phyloP scores from a whole-genome alignment of 2,329 filamentous ascomycete species.

The Pestalotiopsis sp. region DNA sequence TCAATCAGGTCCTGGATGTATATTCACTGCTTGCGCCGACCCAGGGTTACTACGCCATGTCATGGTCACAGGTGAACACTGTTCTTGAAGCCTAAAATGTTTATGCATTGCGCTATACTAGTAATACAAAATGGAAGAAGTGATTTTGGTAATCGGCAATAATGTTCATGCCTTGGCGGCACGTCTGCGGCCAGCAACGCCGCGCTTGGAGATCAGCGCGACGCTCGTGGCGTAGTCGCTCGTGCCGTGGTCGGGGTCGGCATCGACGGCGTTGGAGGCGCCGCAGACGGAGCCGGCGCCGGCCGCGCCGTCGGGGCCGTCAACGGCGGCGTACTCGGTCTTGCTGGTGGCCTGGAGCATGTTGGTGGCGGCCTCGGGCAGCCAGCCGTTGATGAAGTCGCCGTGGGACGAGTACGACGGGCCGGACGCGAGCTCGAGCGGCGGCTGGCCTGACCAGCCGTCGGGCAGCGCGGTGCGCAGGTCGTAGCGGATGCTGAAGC shows the following conservation, averaged over 20 bases:
- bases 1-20: too few species aligned
- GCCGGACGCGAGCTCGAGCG: constrained; percentile 40
- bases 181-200: neutral
- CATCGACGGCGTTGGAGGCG: constrained; percentile 34
- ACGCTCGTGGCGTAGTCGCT: constrained; percentile 40
- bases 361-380: constrained; percentile 39
- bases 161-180: neutral
- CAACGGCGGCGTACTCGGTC: constrained; percentile 12
- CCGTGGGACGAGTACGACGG: constrained; percentile 43
- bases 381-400: constrained; percentile 51
- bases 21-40: too few species aligned
- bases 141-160: too few species aligned
- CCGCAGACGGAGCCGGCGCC: constrained; percentile 32
- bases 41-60: too few species aligned
- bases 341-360: constrained; percentile 38
- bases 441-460: constrained; percentile 42
- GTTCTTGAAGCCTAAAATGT: too few species aligned
- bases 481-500: constrained; percentile 47
- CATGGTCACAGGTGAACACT: too few species aligned
- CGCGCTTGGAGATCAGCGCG: constrained; percentile 21
- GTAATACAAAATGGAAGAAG: too few species aligned
- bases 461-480: constrained; percentile 39
- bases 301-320: constrained; percentile 28
- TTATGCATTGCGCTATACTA: too few species aligned
- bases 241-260: constrained; percentile 41